Evolutionary conservation across 805 yeast species (phyloP), one percentile per base, ranked within the genome.

Genomic region (Zygosaccharomyces siamensis): DNA sequence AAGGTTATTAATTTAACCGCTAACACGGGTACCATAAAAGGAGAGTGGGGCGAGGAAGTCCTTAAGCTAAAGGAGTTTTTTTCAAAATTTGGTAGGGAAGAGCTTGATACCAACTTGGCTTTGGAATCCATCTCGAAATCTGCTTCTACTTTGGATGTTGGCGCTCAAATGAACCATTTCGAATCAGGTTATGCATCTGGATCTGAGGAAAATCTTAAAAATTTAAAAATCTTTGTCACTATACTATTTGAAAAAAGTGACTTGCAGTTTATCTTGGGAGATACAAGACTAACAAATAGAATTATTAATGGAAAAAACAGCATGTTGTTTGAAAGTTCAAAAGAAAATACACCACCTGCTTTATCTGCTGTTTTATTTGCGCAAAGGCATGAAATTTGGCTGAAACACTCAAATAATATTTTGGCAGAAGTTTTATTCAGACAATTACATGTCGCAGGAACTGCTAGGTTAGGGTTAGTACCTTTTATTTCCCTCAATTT

Each of bases 11-110:
- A 59, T 45, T 35, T 62, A 3, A 54, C 62, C 0, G 59, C 60
- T 4, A 61, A 43, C 16, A 14, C 58, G 11, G 62, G 60, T 1
- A 44, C 61, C n/a, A 38, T 61, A 4, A 62, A 60, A 42, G 62
- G 64, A 10, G 62, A 56, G 43, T 49, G 60, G 23, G 57, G 55
- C 42, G 63, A 61, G 28, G 55, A 53, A 21, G 31, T 62, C 14
- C 31, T 60, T 8, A 54, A 48, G 35, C 18, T 60, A 3, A 46
- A 50, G 24, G 52, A 52, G 1, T 27, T 54, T 1, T 39, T 48
- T n/a, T 43, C 48, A 8, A 23, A 39, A 11, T 26, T 30, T 23
- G 27, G 35, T 4, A 38, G 39, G 10, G 33, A 30, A 1, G 18
- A 26, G 23, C 20, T 28, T 10, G 21, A 14, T 16, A 14, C 14